Base-by-base conservation (phyloP, 192 early-diverging fungal species). In the Coemansia aciculifera region DNA sequence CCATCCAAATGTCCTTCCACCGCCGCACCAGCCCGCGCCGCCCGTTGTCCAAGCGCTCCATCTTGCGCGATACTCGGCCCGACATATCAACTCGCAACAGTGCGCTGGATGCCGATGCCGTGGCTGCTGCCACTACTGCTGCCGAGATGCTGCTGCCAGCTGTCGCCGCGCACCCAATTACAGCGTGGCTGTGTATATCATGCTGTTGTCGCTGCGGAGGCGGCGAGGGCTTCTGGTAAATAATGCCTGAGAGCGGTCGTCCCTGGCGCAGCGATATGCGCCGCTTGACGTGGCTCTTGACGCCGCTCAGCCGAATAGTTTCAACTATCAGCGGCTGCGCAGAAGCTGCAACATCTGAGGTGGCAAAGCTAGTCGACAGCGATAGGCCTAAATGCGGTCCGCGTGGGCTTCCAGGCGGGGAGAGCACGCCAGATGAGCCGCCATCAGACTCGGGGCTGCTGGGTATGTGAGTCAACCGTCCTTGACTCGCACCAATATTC, bases 1-100 rank as follows among this genome's bases (percentile, higher is more conserved):
- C 88, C 56, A 93, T 85, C 69, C 90, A 90, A n/a, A 89, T 84
- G 17, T 87, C 84, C 79, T 88, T 86, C 92, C 92, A 93, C 29
- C 87, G 81, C 21, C 92, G 85, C 63, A 88, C 84, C 23, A 75
- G 79, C 4, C 86, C 85, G 36, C 85, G 88, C 66, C 89, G 90
- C 17, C 86, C 87, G 43, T 89, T 88, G 21, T 90, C 79, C 39
- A 85, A 73, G 24, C 87, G 62, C 62, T 93, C 91, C 72, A 90
- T 86, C 77, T 93, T 93, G 39, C 91, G 87, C 48, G 84, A 78
- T 31, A 93, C 81, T 21, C 84, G 78, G 3, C 91, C 91, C n/a
- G 86, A 86, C 74, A 91, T 91, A 52, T 87, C 86, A n/a, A 81
- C 74, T 11, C 84, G 84, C 65, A 81, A 57, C 54, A 76, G 59